Percentiles rank a stretch among this genome's conserved stretches.
Evolutionary conservation across 2,329 filamentous ascomycete species (phyloP).

Genomic region (Ceratocystis alfenasii): DNA sequence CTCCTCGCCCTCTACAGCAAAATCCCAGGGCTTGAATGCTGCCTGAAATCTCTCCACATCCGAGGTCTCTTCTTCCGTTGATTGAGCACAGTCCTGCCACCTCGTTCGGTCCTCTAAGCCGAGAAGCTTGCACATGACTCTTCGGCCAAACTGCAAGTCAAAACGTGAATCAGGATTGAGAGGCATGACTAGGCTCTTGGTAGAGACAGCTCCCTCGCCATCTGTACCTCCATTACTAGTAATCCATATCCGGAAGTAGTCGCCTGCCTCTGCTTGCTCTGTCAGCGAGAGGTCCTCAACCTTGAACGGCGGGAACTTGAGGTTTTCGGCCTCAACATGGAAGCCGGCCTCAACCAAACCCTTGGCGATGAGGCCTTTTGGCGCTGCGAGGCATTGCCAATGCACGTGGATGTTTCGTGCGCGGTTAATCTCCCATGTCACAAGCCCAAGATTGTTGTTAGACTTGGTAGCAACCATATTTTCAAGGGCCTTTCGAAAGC

Average conservation of each 20-base stretch:
- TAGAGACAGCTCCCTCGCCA: slow-evolving; percentile 32
- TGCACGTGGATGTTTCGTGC: slow-evolving; percentile 72
- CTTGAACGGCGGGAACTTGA: slow-evolving; percentile 41
- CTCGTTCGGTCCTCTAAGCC: slow-evolving; percentile 63
- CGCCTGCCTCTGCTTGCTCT: slow-evolving; percentile 37
- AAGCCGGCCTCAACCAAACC: slow-evolving; percentile 81
- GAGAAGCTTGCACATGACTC: slow-evolving; percentile 78
- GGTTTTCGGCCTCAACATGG: slow-evolving; percentile 73
- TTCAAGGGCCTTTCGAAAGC: slow-evolving; percentile 66
- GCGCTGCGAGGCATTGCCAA: slow-evolving; percentile 82
- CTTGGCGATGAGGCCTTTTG: slow-evolving; percentile 52
- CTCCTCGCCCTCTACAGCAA: slow-evolving; percentile 39
- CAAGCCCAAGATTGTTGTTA: slow-evolving; percentile 56
- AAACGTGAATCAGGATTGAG: slow-evolving; percentile 64
- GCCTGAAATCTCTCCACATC: slow-evolving; percentile 71
- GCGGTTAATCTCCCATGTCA: slow-evolving; percentile 88
- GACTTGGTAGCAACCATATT: slow-evolving; percentile 55
- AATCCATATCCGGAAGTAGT: slow-evolving; percentile 76
- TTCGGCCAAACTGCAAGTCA: slow-evolving; percentile 79
- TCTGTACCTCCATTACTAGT: slow-evolving; percentile 48
- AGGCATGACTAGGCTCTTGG: slow-evolving; percentile 58
- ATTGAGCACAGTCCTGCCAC: slow-evolving; percentile 78
- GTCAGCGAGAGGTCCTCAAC: slow-evolving; percentile 39
- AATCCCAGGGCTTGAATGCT: slow-evolving; percentile 79
- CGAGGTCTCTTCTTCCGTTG: slow-evolving; percentile 60